Evolutionary conservation across 768 basidiomycete species (phyloP).

Genomic region (Naganishia antarctica): DNA sequence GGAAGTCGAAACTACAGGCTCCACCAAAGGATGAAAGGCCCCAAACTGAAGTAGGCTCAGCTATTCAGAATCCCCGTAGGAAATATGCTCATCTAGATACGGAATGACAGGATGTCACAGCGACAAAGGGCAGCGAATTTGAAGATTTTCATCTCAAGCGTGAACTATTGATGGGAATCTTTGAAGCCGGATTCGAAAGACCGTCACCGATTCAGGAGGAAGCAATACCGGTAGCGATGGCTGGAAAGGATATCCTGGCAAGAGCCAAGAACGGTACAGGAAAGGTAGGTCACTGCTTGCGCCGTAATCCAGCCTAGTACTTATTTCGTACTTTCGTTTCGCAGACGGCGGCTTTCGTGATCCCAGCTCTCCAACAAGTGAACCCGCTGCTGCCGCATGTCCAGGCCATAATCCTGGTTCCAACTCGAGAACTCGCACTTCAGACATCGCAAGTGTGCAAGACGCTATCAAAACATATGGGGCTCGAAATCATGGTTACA

Average conservation of each 20-base stretch:
- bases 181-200: constrained; percentile 86
- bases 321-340: background rate
- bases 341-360: constrained; percentile 95
- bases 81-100: background rate
- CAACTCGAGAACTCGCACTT: constrained; percentile 95
- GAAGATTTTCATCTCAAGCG: constrained; percentile 88
- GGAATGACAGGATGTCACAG: constrained; percentile 67
- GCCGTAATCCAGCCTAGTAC: background rate
- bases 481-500: constrained; percentile 95
- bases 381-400: constrained; percentile 79
- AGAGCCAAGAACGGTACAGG: constrained; percentile 64
- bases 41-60: constrained; percentile 69
- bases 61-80: no score
- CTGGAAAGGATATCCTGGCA: constrained; percentile 71
- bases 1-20: constrained; percentile 73
- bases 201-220: constrained; percentile 99
- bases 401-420: constrained; percentile 92
- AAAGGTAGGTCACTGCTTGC: constrained; percentile 35
- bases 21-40: constrained; percentile 89
- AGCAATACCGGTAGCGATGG: constrained; percentile 90
- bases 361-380: constrained; percentile 89
- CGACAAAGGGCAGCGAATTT: constrained; percentile 88
- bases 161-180: constrained; percentile 98
- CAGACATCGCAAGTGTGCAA: constrained; percentile 99
- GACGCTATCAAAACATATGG: constrained; percentile 91